Base-by-base conservation (phyloP, 1,139 yeast species). In the Yamadazyma membranifaciens region DNA sequence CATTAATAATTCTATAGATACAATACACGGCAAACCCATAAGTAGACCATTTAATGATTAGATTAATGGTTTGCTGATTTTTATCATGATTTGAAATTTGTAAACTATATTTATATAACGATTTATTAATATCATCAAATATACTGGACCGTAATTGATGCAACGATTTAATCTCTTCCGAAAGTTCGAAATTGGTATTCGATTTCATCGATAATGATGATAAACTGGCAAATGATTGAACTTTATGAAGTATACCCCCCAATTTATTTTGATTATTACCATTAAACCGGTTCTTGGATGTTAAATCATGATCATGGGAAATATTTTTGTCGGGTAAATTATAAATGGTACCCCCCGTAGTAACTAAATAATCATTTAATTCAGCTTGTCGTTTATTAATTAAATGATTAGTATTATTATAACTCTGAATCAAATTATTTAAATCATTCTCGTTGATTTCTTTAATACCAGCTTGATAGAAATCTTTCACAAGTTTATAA, bases 21-120 rank as follows among this genome's bases (percentile, higher is more conserved):
- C 92, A 84, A 63, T 84, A 85, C 7, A 73, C 42, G 10, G 86
- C 75, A 54, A 84, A 80, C 6, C 57, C 54, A 37, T 51, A 39
- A 42, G 63, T 59, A 28, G 58, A 43, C 14, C 48, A 38, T 11
- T 45, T 43, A 6, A 44, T 28, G 1, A 35, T 11, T 24, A 27
- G 12, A 10, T 32, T 35, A 17, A 33, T 34, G 5, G 7, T 20
- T 6, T 20, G 5, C 5, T 20, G 5, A 20, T 20, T 20, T 6
- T 5, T 7, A 20, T 20, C 7, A 20, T 20, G 5, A 20, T 35
- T 31, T 39, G 43, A 20, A 47, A 46, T 26, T 48, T 48, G 6
- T 40, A 34, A 30, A 42, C 26, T 37, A 39, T 51, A 62, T 30
- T 43, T 40, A 29, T 47, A 44, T 10, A 67, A 44, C 11, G 45